Conservation (phyloP, 306 rosid genomes). For the Quillaja saponaria region DNA sequence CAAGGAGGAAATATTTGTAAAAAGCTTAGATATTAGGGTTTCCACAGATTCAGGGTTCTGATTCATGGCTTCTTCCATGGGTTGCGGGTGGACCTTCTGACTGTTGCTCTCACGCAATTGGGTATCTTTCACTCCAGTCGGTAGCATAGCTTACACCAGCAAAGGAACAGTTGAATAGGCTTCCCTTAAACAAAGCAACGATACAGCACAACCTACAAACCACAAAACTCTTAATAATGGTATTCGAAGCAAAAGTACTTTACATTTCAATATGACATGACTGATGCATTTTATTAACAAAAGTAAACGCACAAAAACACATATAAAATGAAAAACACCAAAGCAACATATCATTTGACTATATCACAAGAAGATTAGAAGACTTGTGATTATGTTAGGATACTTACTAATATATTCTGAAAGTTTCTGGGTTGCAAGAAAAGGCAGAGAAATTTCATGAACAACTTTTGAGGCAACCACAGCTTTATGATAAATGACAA, state of each 20-base stretch:
- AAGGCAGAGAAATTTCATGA: no score
- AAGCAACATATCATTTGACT: neutral
- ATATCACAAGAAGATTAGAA: neutral
- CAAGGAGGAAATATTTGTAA: slow-evolving; percentile 80
- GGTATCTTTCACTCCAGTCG: slow-evolving; percentile 78
- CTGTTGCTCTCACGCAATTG: slow-evolving; percentile 92
- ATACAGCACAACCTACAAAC: slow-evolving; percentile 51
- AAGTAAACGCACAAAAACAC: no score
- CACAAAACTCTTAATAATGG: slow-evolving; percentile 37
- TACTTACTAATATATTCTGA: no score
- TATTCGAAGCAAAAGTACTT: slow-evolving; percentile 23
- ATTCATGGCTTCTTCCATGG: slow-evolving; percentile 94
- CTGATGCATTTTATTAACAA: neutral
- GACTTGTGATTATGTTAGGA: no score
- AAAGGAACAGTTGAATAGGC: slow-evolving; percentile 39
- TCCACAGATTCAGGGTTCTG: slow-evolving; percentile 97
- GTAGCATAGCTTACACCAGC: slow-evolving; percentile 89
- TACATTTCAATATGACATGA: neutral
- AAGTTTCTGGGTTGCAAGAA: no score
- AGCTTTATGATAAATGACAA: no score
- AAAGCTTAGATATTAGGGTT: slow-evolving; percentile 72
- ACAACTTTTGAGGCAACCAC: no score
- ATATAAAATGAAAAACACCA: no score
- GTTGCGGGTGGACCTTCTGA: slow-evolving; percentile 99
- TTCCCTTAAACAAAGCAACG: slow-evolving; percentile 51